Conservation (phyloP, 208 protist genomes). For the Porcisia deanei region DNA sequence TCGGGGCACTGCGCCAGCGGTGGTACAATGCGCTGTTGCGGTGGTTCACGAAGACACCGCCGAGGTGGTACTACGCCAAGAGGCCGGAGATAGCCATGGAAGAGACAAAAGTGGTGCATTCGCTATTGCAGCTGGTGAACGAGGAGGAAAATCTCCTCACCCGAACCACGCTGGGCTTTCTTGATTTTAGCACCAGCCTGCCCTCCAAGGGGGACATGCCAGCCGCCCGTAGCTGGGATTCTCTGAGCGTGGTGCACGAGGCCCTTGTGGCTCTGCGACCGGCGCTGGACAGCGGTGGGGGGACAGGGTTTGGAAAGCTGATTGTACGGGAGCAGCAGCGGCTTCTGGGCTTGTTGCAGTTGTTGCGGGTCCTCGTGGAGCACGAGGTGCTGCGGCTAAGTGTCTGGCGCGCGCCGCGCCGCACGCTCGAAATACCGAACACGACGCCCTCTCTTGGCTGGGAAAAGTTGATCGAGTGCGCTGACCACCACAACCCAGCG, state of each 20-base stretch:
- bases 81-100: constrained; percentile 46
- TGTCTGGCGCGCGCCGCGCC: constrained; percentile 75
- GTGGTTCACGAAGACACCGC: constrained; percentile 82
- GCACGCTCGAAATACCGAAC: constrained; percentile 36
- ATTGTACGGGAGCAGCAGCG: constrained; percentile 49
- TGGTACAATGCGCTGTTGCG: constrained; percentile 77
- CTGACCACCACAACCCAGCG: constrained; percentile 59
- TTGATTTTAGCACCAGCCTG: constrained; percentile 55
- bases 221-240: constrained; percentile 19
- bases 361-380: constrained; percentile 62
- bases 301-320: constrained; percentile 29
- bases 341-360: constrained; percentile 43
- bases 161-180: constrained; percentile 48
- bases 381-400: constrained; percentile 72
- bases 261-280: constrained; percentile 23
- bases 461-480: constrained; percentile 43
- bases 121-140: constrained; percentile 55
- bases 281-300: constrained; percentile 20
- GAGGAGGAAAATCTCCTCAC: constrained; percentile 40
- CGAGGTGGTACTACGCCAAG: constrained; percentile 78
- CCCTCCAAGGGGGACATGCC: constrained; percentile 1
- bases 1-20: constrained; percentile 72
- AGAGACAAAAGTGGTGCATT: constrained; percentile 52
- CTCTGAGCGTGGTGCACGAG: constrained; percentile 35
- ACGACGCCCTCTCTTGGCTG: constrained; percentile 38